Evolutionary conservation across 805 yeast genomes (phyloP), one percentile per base, ranked within the genome.

Genomic region (Starmera amethionina): DNA sequence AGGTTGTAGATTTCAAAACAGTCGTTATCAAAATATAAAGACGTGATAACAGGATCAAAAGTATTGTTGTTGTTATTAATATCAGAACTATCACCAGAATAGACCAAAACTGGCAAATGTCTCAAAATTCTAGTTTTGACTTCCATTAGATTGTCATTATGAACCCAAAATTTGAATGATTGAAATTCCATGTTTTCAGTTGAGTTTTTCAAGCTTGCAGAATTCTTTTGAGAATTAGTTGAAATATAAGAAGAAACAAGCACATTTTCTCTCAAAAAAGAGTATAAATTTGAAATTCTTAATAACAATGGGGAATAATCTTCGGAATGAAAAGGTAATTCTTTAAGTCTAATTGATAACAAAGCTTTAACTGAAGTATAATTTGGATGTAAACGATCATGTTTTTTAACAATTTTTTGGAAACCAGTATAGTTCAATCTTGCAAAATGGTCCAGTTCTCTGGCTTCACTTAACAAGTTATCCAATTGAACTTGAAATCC

Each of bases 141-240:
- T 64, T 90, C 97, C 96, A 90, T 89, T 58, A 93, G 59, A 58
- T 87, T 84, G 51, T 93, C 98, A n/a, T 90, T 89, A 59, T 90
- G 97, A 35, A 93, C 73, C 98, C 98, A 90, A 62, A 90, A 90
- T 64, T 85, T 87, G 62, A 81, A 79, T 13, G 86, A 79, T 68
- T 80, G 67, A 52, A 78, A 57, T 38, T 62, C 63, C 30, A 54
- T 46, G 31, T 59, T 59, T 36, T 55, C 55, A 16, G 31, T 29
- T 6, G 32, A 16, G 47, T 56, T 62, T 25, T 56, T 37, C 18
- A 42, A 30, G 58, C 42, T 58, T 52, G 30, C 66, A 56, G 7
- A 51, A 50, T 34, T 57, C 49, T 15, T 59, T 43, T 19, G 59
- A 35, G 38, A 55, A 55, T 15, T 19, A 9, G 48, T 47, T 2